Conservation (phyloP, 306 rosid genomes). For the Coriaria nepalensis region DNA sequence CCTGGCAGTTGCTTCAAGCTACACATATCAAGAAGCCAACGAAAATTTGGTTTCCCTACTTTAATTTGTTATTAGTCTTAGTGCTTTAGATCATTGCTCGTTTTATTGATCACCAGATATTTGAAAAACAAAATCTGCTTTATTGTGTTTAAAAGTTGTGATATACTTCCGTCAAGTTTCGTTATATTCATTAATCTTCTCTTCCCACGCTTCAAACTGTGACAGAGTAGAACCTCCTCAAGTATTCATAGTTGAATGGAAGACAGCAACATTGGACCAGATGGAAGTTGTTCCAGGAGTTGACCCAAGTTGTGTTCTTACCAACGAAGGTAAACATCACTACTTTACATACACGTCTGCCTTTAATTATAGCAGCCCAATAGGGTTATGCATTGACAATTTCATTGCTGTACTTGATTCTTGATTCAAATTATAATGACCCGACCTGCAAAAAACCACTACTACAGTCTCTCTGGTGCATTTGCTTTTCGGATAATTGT, state of each 20-base stretch:
- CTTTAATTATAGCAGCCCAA: too few relatives aligned
- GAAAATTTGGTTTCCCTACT: conserved; percentile 40
- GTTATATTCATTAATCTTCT: background rate
- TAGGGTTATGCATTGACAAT: too few relatives aligned
- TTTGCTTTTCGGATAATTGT: too few relatives aligned
- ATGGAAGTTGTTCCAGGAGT: conserved; percentile 31
- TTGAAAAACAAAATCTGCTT: too few relatives aligned
- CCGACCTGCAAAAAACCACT: too few relatives aligned
- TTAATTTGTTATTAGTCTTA: background rate
- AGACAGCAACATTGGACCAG: conserved; percentile 18
- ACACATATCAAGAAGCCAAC: conserved; percentile 60
- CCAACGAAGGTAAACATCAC: conserved; percentile 20
- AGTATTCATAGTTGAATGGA: conserved; percentile 46
- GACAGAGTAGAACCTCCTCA: conserved; percentile 57
- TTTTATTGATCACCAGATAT: background rate
- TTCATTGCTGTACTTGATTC: too few relatives aligned
- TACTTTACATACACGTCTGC: background rate
- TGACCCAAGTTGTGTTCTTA: conserved; percentile 15
- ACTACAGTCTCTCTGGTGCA: too few relatives aligned
- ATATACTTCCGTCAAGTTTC: background rate
- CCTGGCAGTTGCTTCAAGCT: conserved; percentile 78
- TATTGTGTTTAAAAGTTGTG: background rate
- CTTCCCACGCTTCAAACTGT: background rate
- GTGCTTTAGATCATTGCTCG: background rate
- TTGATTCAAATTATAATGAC: too few relatives aligned